Evolutionary conservation across 148 eudicot genomes (phyloP).

Genomic region (Heliosperma pusillum): DNA sequence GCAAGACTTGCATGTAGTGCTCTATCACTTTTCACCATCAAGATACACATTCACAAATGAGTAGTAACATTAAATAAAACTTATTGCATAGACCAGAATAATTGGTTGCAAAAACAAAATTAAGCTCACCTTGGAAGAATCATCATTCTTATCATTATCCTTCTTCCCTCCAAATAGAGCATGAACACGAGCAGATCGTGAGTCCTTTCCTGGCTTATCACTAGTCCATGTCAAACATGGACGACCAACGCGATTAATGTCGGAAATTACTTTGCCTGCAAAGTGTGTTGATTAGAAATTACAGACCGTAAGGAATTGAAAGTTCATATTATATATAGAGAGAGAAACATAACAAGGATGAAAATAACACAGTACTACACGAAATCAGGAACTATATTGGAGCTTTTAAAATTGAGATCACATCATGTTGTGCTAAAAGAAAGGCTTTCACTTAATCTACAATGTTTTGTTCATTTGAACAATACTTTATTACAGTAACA

Average conservation of each 20-base stretch:
- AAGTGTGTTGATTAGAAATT: background rate
- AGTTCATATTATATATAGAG: background rate
- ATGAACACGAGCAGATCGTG: slow-evolving; percentile 38
- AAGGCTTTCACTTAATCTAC: background rate
- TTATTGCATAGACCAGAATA: background rate
- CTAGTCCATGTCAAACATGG: slow-evolving; percentile 31
- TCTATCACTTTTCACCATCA: too few relatives aligned
- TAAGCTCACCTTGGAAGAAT: slow-evolving; percentile 52
- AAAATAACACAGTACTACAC: background rate
- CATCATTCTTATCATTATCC: slow-evolving; percentile 55
- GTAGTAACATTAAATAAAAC: background rate
- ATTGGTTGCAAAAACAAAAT: background rate
- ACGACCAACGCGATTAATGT: slow-evolving; percentile 22
- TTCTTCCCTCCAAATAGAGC: slow-evolving; percentile 82
- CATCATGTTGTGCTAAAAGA: background rate
- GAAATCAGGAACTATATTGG: background rate
- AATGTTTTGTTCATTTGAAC: background rate
- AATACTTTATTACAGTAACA: background rate
- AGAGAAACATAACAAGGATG: background rate
- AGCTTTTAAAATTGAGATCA: background rate
- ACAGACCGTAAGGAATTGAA: background rate
- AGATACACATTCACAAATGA: background rate
- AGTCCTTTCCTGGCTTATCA: slow-evolving; percentile 21
- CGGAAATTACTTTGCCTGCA: slow-evolving; percentile 32
- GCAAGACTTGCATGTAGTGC: background rate